Evolutionary conservation across 2,329 filamentous ascomycete species (phyloP).

Genomic region (Lithohypha guttulata): DNA sequence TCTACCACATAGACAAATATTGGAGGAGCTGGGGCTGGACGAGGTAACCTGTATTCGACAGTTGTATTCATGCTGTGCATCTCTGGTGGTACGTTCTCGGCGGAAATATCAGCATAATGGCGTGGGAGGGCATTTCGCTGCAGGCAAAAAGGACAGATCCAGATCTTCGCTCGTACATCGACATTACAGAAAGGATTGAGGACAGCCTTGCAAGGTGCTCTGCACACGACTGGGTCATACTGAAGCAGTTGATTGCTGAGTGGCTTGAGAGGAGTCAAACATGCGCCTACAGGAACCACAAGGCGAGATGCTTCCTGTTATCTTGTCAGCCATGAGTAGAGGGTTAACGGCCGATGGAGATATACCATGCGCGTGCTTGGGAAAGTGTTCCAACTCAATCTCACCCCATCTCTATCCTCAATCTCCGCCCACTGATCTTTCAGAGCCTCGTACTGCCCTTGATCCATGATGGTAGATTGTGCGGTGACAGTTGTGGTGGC

Average conservation of each 20-base stretch:
- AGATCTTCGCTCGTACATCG: slow-evolving; percentile 54
- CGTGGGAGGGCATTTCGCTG: slow-evolving; percentile 55
- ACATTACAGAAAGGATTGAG: slow-evolving; percentile 88
- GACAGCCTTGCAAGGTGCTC: slow-evolving; percentile 87
- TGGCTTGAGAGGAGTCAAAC: slow-evolving; percentile 94
- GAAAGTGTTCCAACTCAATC: slow-evolving; percentile 97
- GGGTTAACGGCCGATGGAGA: slow-evolving; percentile 16
- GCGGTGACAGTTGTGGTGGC: neutral
- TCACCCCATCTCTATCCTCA: slow-evolving; percentile 90
- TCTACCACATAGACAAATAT: slow-evolving; percentile 60
- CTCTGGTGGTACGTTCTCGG: slow-evolving; percentile 54
- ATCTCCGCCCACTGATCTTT: slow-evolving; percentile 96
- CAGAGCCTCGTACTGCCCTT: slow-evolving; percentile 58
- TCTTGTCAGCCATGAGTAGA: slow-evolving; percentile 24
- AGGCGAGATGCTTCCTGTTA: slow-evolving; percentile 79
- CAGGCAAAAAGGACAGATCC: slow-evolving; percentile 60
- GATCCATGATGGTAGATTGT: slow-evolving; percentile 53
- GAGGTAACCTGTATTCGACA: slow-evolving; percentile 54
- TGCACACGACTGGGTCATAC: slow-evolving; percentile 95
- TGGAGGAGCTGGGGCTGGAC: slow-evolving; percentile 53
- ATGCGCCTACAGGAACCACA: slow-evolving; percentile 88
- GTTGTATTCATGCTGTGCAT: slow-evolving; percentile 55
- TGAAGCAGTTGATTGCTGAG: slow-evolving; percentile 83
- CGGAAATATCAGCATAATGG: slow-evolving; percentile 60
- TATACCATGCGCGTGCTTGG: slow-evolving; percentile 91